These are phyloP conservation scores for Quercus dentata DNA, from an alignment of 306 rosid genomes.

Conservation along the genomic window DNA sequence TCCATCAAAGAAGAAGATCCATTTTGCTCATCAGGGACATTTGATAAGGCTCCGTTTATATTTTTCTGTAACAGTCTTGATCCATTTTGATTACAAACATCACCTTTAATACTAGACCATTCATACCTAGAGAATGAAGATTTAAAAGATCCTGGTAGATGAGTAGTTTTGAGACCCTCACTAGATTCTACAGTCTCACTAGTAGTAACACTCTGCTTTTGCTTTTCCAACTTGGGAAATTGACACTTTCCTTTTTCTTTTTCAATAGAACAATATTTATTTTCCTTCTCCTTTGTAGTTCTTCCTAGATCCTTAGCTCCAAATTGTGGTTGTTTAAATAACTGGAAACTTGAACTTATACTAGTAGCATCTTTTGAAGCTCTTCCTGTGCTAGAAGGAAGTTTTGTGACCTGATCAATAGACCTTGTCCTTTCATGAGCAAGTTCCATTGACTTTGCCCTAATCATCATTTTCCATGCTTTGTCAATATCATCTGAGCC, in stretches of 20 bases:
- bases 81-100: conserved; percentile 18
- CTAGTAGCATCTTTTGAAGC: conserved; percentile 26
- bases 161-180: conserved; percentile 16
- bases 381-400: conserved; percentile 23
- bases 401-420: conserved; percentile 24
- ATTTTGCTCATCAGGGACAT: conserved; percentile 18
- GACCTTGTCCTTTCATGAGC: conserved; percentile 22
- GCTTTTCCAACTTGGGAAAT: conserved; percentile 24
- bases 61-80: conserved; percentile 4
- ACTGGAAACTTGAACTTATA: conserved; percentile 12
- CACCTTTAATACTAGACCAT: conserved; percentile 3
- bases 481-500: conserved; percentile 35
- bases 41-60: conserved; percentile 10
- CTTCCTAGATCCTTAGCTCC: conserved; percentile 14
- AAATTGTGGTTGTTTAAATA: conserved; percentile 17
- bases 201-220: conserved; percentile 10
- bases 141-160: conserved; percentile 25
- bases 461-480: conserved; percentile 86
- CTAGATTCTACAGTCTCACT: conserved; percentile 28
- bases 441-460: conserved; percentile 38
- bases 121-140: conserved; percentile 16
- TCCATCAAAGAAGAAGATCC: conserved; percentile 19
- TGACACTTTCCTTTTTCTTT: conserved; percentile 13
- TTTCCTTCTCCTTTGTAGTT: conserved; percentile 22
- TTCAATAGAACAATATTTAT: conserved; percentile 4